Conservation (phyloP, 768 basidiomycete genomes). For the Suillus discolor region DNA sequence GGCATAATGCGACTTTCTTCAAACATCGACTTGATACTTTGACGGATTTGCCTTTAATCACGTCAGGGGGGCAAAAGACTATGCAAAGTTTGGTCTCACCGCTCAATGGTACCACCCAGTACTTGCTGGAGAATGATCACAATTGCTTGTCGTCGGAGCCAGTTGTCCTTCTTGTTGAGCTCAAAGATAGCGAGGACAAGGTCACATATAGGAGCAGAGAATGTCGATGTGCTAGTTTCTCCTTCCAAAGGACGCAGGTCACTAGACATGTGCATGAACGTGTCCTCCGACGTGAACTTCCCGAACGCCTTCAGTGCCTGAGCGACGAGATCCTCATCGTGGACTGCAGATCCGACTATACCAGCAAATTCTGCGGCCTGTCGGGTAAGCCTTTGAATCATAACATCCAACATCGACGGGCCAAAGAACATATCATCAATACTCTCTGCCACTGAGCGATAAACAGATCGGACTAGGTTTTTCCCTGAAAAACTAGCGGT, state of each 20-base stretch:
- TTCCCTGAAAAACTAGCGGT: conserved; percentile 61
- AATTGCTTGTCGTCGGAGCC: conserved; percentile 93
- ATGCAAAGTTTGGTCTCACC: conserved; percentile 49
- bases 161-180: conserved; percentile 94
- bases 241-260: conserved; percentile 83
- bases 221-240: conserved; percentile 86
- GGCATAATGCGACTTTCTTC: conserved; percentile 73
- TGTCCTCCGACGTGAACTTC: conserved; percentile 64
- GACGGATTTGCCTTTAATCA: conserved; percentile 79
- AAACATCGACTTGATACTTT: conserved; percentile 63
- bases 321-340: conserved; percentile 83
- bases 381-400: conserved; percentile 86
- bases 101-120: conserved; percentile 92
- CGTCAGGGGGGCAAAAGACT: conserved; percentile 9
- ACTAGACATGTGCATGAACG: conserved; percentile 71
- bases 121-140: conserved; percentile 97
- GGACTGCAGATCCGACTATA: conserved; percentile 73
- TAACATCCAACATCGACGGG: conserved; percentile 93
- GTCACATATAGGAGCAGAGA: conserved; percentile 94
- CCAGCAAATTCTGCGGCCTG: conserved; percentile 91
- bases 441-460: conserved; percentile 89
- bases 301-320: conserved; percentile 77
- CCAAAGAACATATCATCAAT: conserved; percentile 98
- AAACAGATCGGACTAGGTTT: conserved; percentile 83
- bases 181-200: conserved; percentile 92